A percentile compares a stretch with the other conserved stretches of the same genome.
These are phyloP conservation scores for Penicillium glabrum DNA, from an alignment of 2,329 filamentous ascomycete species.

Conservation along the genomic window DNA sequence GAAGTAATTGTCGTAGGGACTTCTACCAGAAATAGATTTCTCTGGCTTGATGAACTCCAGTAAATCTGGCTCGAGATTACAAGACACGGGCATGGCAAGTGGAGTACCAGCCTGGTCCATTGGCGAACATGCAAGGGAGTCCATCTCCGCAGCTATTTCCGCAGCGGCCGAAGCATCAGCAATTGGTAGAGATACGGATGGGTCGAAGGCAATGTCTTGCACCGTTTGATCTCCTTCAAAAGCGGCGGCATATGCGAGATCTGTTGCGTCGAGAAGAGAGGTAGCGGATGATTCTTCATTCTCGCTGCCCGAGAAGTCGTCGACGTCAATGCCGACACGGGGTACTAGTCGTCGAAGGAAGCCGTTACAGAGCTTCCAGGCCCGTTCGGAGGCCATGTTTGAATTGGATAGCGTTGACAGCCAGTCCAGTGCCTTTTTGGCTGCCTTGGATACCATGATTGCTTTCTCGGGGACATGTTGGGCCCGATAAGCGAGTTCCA, in stretches of 20 bases:
- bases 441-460: constrained; percentile 34
- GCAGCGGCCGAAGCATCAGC: constrained; percentile 3
- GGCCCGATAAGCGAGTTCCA: constrained; percentile 44
- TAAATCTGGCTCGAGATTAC: constrained; percentile 26
- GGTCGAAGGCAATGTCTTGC: constrained; percentile 21
- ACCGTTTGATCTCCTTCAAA: constrained; percentile 7
- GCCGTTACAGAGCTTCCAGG: constrained; percentile 37
- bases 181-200: constrained; percentile 12
- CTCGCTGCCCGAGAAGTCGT: constrained; percentile 29
- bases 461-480: constrained; percentile 46
- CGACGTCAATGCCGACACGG: constrained; percentile 30
- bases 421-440: constrained; percentile 38
- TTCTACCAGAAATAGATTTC: constrained; percentile 21
- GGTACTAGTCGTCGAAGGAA: constrained; percentile 36
- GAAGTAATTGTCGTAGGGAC: constrained; percentile 30
- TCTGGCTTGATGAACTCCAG: constrained; percentile 32
- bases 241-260: constrained; percentile 11
- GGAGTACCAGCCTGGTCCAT: constrained; percentile 24
- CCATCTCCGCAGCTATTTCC: constrained; percentile 19
- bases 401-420: constrained; percentile 31
- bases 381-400: constrained; percentile 31
- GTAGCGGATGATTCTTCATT: constrained; percentile 19
- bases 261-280: constrained; percentile 18
- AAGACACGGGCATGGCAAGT: constrained; percentile 17
- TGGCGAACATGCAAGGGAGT: constrained; percentile 25